Evolutionary conservation across 441 rosid genomes (phyloP).

Genomic region (Croton laevigatus): DNA sequence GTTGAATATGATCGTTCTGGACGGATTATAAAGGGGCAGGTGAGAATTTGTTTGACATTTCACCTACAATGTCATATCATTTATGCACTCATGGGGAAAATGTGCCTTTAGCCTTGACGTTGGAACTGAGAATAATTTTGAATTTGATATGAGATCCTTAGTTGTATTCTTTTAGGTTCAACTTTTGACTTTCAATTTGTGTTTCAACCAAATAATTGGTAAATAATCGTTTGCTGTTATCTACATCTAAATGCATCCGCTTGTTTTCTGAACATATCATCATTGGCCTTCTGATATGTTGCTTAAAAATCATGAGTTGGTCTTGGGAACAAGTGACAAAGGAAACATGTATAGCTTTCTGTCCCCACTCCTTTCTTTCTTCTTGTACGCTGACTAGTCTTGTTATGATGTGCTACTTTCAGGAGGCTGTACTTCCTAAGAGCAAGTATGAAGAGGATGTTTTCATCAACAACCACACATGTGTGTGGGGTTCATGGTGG

Average conservation of each 20-base stretch:
- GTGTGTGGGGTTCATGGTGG: slow-evolving; percentile 76
- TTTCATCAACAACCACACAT: slow-evolving; percentile 52
- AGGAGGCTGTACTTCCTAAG: slow-evolving; percentile 56
- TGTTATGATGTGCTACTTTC: slow-evolving; percentile 8
- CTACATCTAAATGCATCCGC: neutral
- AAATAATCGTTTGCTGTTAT: neutral
- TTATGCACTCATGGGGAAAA: neutral
- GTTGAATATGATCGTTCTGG: slow-evolving; percentile 46
- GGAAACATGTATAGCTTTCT: neutral
- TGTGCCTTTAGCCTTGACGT: neutral
- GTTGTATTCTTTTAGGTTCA: neutral
- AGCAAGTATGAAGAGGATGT: slow-evolving; percentile 66
- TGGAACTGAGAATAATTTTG: neutral
- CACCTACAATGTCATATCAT: neutral
- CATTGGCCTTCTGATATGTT: neutral
- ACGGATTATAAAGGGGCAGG: slow-evolving; percentile 58
- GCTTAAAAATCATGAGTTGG: neutral
- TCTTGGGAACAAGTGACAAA: neutral
- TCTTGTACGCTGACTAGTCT: neutral
- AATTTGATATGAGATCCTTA: neutral
- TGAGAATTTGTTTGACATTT: slow-evolving; percentile 12
- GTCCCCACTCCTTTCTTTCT: too few relatives aligned
- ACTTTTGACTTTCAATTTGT: neutral
- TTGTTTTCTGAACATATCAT: neutral
- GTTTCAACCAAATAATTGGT: neutral